Evolutionary conservation across 345 rosid species (phyloP), one percentile per base, ranked within the genome.

Genomic region (Brassica carinata): DNA sequence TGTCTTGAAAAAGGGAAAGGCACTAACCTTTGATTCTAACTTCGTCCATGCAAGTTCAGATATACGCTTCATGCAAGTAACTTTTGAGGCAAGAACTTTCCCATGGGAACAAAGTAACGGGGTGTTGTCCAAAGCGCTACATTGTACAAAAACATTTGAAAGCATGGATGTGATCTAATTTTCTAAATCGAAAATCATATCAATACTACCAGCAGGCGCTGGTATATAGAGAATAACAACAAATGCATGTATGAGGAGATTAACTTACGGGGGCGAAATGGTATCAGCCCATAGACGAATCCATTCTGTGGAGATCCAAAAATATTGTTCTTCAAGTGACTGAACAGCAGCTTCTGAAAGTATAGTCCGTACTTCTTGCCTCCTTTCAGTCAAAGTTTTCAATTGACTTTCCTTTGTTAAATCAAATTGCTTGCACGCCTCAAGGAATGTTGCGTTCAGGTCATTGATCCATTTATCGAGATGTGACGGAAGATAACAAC

Each of bases 261-360:
- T 69, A 62, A 76, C 98, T 82, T 89, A 95, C 99, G 87, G 86
- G 51, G 97, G 89, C 34, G 74, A 74, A 73, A 91, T 73, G 71
- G 79, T 86, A 81, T 96, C 98, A 70, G 97, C 93, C 99, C 99
- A 96, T 71, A 86, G 89, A 80, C 94, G 97, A 84, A 96, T 92
- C 99, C 99, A 96, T 72, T 90, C 97, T 14, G 86, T 79, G 76
- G 94, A 88, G 82, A 91, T 84, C 99, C 99, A 96, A 82, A 64
- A 90, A 53, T 81, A 96, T 19, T 87, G 88, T 82, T 87, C 90
- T 78, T 84, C 94, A 83, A 77, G 78, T 63, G 93, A 87, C 70
- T 67, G 88, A 76, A 90, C 97, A 55, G 96, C 88, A 67, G 97
- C 96, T 83, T 90, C 97, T 66, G 89, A 85, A 74, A 96, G 96